Base-by-base conservation (phyloP, 345 rosid genomes). In the Lumnitzera littorea region DNA sequence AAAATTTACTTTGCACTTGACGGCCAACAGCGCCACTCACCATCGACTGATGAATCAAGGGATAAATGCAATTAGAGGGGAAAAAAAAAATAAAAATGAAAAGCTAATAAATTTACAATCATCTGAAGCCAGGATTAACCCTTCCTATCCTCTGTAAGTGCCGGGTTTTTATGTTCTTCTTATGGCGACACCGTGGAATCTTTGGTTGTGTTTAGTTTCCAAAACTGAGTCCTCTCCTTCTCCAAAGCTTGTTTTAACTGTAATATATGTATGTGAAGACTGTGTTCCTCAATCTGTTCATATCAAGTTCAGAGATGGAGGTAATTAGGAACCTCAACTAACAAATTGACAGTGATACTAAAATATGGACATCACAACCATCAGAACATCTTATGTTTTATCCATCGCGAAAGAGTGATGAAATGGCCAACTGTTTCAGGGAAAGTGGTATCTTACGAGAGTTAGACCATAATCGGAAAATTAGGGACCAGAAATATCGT, bases 211-310 rank as follows among this genome's bases (percentile, higher is more conserved):
- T 41, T 46, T 7, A 24, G 48, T 53, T 53, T 53, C 58, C 70
- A 57, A 57, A 58, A 53, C 5, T 46, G 57, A 58, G 25, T 47
- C 17, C 41, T 48, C 68, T 58, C 63, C 15, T 51, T 73, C 72
- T 76, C 66, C 74, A 67, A 62, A 46, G 76, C 70, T 62, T 83
- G 78, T 66, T 83, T 78, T 72, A 65, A 76, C 74, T 86, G 98
- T 57, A 85, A 62, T 48, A 79, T 68, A 78, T 91, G 91, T 50
- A 87, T 78, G 67, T 69, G 74, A 29, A 77, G 67, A 61, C 92
- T 85, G 70, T 70, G 63, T 65, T 85, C 86, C 56, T 78, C 78
- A 29, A 73, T 76, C 91, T 86, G 81, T 23, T 61, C 41, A 16
- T 9, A 36, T 9, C 43, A 36, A 36, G 3, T 36, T 36, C 43